Percentiles rank a stretch among this genome's conserved stretches.
Conservation (phyloP, 768 basidiomycete species). For the Trametes sanguinea region DNA sequence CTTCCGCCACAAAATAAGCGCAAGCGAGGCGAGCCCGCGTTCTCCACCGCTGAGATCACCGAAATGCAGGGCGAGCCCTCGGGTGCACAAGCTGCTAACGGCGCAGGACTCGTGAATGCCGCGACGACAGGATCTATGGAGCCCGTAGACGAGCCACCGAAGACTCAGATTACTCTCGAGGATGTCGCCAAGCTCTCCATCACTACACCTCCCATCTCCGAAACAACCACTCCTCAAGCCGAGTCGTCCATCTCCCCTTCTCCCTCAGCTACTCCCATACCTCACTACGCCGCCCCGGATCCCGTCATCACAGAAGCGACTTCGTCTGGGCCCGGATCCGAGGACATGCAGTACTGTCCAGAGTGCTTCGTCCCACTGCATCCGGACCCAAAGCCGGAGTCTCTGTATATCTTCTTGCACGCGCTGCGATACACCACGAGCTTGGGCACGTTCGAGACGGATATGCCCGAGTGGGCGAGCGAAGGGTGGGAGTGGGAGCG, state of each 20-base stretch:
- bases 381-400: slow-evolving; percentile 91
- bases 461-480: slow-evolving; percentile 87
- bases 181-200: slow-evolving; percentile 46
- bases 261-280: background rate
- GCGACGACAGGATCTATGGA: background rate
- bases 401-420: slow-evolving; percentile 94
- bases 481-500: slow-evolving; percentile 70
- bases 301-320: slow-evolving; percentile 17
- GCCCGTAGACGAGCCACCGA: slow-evolving; percentile 22
- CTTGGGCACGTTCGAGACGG: slow-evolving; percentile 81
- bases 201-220: slow-evolving; percentile 12
- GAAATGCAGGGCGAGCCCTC: background rate
- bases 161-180: slow-evolving; percentile 43
- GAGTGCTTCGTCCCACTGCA: slow-evolving; percentile 93
- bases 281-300: slow-evolving; percentile 5
- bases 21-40: slow-evolving; percentile 54
- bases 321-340: background rate
- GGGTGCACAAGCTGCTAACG: background rate
- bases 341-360: slow-evolving; percentile 64
- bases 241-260: slow-evolving; percentile 38
- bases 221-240: slow-evolving; percentile 12
- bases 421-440: slow-evolving; percentile 83
- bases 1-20: slow-evolving; percentile 63
- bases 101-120: background rate
- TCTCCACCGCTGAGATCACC: slow-evolving; percentile 1